A percentile compares a stretch with the other conserved stretches of the same genome.
phyloP scores from a whole-genome alignment of 768 basidiomycete species.

The Clathrus columnatus region DNA sequence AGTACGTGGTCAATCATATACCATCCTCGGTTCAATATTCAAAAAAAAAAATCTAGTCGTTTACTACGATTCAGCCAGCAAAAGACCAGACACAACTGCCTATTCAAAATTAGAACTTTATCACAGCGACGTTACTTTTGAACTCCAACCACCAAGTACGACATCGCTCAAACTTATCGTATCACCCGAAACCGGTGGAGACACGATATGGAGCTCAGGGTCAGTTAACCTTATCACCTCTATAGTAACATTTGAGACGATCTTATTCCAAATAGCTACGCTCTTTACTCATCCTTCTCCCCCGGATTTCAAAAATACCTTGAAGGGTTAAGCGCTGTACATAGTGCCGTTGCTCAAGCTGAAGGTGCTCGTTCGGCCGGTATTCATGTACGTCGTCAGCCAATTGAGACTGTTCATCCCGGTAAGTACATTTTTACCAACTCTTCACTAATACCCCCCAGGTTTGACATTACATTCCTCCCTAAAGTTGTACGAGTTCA shows the following conservation, averaged over 20 bases:
- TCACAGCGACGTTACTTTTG: conserved; percentile 81
- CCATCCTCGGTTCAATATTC: conserved; percentile 8
- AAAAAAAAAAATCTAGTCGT: conserved; percentile 43
- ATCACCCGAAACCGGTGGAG: conserved; percentile 63
- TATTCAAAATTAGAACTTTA: conserved; percentile 72
- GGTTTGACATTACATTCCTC: not conserved
- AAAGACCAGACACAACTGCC: conserved; percentile 49
- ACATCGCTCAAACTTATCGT: conserved; percentile 72
- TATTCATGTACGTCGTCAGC: conserved; percentile 58
- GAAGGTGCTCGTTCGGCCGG: conserved; percentile 65
- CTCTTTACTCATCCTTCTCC: conserved; percentile 77
- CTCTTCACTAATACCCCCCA: not conserved
- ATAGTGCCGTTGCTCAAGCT: conserved; percentile 71
- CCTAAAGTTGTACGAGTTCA: conserved; percentile 67
- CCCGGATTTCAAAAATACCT: conserved; percentile 67
- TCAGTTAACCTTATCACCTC: conserved; percentile 22
- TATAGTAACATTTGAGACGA: not conserved
- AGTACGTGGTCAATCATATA: conserved; percentile 29
- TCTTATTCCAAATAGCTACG: conserved; percentile 42
- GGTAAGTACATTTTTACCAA: not conserved
- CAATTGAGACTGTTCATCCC: conserved; percentile 66
- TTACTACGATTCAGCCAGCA: conserved; percentile 54
- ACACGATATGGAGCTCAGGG: conserved; percentile 79
- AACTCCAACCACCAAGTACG: conserved; percentile 70
- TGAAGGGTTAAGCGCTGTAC: conserved; percentile 63